Evolutionary conservation across 2,329 filamentous ascomycete species (phyloP).

Genomic region (Trichoderma atroviride): DNA sequence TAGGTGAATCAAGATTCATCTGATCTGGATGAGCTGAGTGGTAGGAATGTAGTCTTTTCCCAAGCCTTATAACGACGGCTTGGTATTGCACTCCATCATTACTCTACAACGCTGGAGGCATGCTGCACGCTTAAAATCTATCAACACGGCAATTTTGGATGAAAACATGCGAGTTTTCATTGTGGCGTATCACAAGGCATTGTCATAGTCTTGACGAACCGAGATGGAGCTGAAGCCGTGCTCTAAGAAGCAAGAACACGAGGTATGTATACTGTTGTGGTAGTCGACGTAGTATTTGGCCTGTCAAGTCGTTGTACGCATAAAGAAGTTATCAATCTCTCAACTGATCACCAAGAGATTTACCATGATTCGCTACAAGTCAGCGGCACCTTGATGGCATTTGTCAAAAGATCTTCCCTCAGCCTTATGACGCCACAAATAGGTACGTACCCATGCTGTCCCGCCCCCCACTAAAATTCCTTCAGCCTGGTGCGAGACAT

Average conservation of each 20-base stretch:
- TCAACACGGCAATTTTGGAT: neutral
- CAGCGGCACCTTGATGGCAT: constrained; percentile 11
- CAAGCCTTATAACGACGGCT: neutral
- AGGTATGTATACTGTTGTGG: neutral
- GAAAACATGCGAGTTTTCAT: neutral
- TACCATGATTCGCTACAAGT: neutral
- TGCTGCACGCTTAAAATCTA: neutral
- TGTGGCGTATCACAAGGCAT: neutral
- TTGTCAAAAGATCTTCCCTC: neutral
- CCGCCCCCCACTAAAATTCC: constrained; percentile 13
- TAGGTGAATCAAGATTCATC: neutral
- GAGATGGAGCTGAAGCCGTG: neutral
- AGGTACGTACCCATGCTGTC: constrained; percentile 7
- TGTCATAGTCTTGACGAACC: neutral
- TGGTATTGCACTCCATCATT: neutral
- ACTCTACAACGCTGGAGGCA: neutral
- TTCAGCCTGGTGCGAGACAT: constrained; percentile 24
- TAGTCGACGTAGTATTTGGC: neutral
- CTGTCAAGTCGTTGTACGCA: neutral
- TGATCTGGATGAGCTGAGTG: neutral
- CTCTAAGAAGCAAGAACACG: neutral
- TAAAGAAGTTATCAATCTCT: neutral
- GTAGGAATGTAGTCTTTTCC: neutral
- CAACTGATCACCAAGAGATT: neutral
- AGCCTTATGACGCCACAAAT: constrained; percentile 26